Conservation (phyloP, 192 early-diverging fungal genomes). For the Fimicolochytrium jonesii region DNA sequence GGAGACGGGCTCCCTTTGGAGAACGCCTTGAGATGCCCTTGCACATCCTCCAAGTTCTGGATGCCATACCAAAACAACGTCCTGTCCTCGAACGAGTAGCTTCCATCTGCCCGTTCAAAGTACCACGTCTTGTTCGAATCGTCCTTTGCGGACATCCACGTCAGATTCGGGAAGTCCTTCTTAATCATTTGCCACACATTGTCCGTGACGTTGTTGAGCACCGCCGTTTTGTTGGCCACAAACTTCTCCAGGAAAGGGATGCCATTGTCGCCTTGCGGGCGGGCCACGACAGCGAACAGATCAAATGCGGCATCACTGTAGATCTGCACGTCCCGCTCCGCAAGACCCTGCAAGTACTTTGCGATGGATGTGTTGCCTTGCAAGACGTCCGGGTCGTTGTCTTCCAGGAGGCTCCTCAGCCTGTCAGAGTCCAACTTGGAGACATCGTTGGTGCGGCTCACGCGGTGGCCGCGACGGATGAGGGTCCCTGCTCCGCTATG, state of each 20-base stretch:
- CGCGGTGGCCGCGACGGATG: conserved; percentile 90
- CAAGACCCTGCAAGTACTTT: conserved; percentile 67
- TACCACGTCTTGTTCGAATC: conserved; percentile 89
- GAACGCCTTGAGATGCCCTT: conserved; percentile 57
- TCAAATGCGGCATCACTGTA: conserved; percentile 95
- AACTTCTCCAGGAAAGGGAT: conserved; percentile 86
- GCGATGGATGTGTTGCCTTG: conserved; percentile 67
- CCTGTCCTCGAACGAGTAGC: conserved; percentile 65
- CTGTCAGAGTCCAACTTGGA: conserved; percentile 67
- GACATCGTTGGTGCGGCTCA: conserved; percentile 68
- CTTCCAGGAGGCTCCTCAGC: conserved; percentile 71
- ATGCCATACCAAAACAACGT: conserved; percentile 95
- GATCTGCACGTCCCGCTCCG: conserved; percentile 60
- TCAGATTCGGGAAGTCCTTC: conserved; percentile 76
- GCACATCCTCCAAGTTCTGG: conserved; percentile 72
- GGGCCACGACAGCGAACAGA: conserved; percentile 79
- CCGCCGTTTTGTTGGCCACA: conserved; percentile 76
- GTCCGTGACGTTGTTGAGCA: conserved; percentile 93
- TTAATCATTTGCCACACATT: conserved; percentile 88
- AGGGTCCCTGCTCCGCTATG: conserved; percentile 96
- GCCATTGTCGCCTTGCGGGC: conserved; percentile 34
- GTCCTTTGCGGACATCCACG: conserved; percentile 75
- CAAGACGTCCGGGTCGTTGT: conserved; percentile 66
- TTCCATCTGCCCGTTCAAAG: conserved; percentile 93
- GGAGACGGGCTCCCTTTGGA: not conserved